Percentiles rank a stretch among this genome's conserved stretches.
phyloP scores from a whole-genome alignment of 2,329 filamentous ascomycete species.

The Tolypocladium capitatum region DNA sequence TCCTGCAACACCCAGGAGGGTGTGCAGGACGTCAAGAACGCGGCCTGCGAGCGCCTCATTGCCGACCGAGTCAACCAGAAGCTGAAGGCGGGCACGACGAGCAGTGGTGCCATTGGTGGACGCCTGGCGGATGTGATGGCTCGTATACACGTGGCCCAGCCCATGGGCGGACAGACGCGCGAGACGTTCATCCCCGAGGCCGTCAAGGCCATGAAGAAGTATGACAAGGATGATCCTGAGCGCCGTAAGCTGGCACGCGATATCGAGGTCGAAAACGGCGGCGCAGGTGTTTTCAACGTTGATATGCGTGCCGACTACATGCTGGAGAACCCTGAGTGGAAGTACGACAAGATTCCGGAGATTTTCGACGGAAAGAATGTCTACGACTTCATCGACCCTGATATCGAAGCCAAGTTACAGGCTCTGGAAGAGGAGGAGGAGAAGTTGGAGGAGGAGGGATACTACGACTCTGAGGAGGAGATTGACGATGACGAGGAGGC shows the following conservation, averaged over 20 bases:
- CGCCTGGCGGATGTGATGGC: slow-evolving; percentile 82
- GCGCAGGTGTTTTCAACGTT: slow-evolving; percentile 90
- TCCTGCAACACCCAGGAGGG: slow-evolving; percentile 94
- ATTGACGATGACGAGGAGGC: slow-evolving; percentile 82
- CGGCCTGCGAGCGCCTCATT: slow-evolving; percentile 82
- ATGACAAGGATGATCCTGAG: slow-evolving; percentile 80
- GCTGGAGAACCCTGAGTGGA: slow-evolving; percentile 83
- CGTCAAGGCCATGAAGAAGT: slow-evolving; percentile 69
- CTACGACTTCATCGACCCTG: slow-evolving; percentile 91
- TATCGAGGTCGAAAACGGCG: slow-evolving; percentile 81
- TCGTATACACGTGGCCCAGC: slow-evolving; percentile 93
- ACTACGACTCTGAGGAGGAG: slow-evolving; percentile 75
- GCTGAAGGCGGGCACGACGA: slow-evolving; percentile 77
- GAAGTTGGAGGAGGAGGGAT: slow-evolving; percentile 78
- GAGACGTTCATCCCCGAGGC: slow-evolving; percentile 84
- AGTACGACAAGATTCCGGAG: slow-evolving; percentile 90
- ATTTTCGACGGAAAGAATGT: slow-evolving; percentile 93
- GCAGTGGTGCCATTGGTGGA: slow-evolving; percentile 61
- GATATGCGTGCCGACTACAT: slow-evolving; percentile 83
- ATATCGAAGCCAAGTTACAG: slow-evolving; percentile 85
- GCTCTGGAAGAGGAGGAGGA: slow-evolving; percentile 94
- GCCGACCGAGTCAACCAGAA: slow-evolving; percentile 92
- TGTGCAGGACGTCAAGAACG: slow-evolving; percentile 89
- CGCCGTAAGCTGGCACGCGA: slow-evolving; percentile 71
- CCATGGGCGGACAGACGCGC: slow-evolving; percentile 64